A percentile compares a stretch with the other conserved stretches of the same genome.
These are phyloP conservation scores for Jackrogersella minutella DNA, from an alignment of 495 filamentous ascomycete species.

Conservation along the genomic window DNA sequence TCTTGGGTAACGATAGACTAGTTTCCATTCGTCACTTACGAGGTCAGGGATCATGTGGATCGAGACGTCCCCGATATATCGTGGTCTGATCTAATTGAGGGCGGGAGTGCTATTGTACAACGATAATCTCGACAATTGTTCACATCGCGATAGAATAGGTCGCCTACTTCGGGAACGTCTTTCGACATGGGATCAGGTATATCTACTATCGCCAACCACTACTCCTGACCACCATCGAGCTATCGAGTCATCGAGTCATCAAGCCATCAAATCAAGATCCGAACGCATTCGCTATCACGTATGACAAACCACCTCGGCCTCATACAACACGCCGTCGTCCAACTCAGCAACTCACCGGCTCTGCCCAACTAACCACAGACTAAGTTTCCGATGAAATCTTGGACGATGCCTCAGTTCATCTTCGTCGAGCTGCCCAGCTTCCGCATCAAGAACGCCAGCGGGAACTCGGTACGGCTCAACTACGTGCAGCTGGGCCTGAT, in stretches of 20 bases:
- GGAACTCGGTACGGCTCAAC: conserved; percentile 32
- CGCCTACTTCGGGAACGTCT: conserved; percentile 23
- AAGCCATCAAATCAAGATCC: background rate
- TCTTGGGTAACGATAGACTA: conserved; percentile 8
- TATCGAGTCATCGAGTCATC: too few species aligned
- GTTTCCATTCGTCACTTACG: conserved; percentile 20
- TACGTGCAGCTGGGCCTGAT: conserved; percentile 35
- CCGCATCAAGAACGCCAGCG: conserved; percentile 39
- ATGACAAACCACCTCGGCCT: background rate
- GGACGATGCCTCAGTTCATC: conserved; percentile 40
- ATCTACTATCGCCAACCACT: conserved; percentile 17
- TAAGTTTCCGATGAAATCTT: background rate
- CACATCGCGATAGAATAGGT: conserved; percentile 1
- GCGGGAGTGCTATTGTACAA: background rate
- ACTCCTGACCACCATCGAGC: too few species aligned
- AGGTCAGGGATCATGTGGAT: conserved; percentile 23
- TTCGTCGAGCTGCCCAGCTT: conserved; percentile 46
- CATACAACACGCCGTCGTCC: background rate
- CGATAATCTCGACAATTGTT: conserved; percentile 15
- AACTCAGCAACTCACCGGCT: background rate
- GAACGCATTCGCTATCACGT: conserved; percentile 6
- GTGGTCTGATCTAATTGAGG: conserved; percentile 13
- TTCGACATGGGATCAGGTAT: conserved; percentile 20
- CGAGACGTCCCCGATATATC: conserved; percentile 17
- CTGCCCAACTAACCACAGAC: background rate